Percentiles rank a stretch among this genome's conserved stretches.
phyloP scores from a whole-genome alignment of 495 filamentous ascomycete genomes.

The Delitschia confertaspora region DNA sequence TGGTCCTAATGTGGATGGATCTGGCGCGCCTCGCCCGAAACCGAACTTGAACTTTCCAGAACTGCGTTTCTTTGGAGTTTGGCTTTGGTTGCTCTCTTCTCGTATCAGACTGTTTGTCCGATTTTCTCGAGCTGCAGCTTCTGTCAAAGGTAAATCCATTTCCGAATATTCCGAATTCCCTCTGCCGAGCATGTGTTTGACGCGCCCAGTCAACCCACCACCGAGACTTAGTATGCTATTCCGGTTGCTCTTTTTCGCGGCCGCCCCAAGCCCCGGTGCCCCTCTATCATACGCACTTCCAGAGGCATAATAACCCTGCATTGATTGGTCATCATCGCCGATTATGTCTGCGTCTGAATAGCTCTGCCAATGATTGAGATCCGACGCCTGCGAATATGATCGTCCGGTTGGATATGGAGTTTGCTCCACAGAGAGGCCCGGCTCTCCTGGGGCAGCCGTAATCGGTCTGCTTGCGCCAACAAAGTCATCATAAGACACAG shows the following conservation, averaged over 20 bases:
- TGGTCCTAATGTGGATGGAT: conserved; percentile 84
- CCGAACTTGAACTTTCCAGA: conserved; percentile 83
- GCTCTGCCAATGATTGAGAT: conserved; percentile 73
- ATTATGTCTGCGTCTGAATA: conserved; percentile 82
- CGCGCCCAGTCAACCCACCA: conserved; percentile 74
- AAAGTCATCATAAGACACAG: conserved; percentile 90
- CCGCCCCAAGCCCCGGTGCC: conserved; percentile 37
- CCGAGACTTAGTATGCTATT: conserved; percentile 83
- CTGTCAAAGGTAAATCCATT: conserved; percentile 94
- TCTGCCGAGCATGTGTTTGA: conserved; percentile 89
- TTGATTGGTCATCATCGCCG: conserved; percentile 64
- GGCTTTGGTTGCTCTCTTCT: no score
- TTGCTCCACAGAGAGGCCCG: conserved; percentile 32
- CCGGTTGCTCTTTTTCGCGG: conserved; percentile 58
- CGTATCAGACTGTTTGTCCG: conserved; percentile 34
- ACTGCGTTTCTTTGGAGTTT: conserved; percentile 50
- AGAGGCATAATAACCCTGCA: conserved; percentile 51
- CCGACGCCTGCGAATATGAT: conserved; percentile 75
- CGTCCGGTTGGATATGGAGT: conserved; percentile 30
- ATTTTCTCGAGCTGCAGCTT: conserved; percentile 50
- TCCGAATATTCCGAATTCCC: conserved; percentile 86
- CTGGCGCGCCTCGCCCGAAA: conserved; percentile 75
- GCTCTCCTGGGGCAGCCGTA: conserved; percentile 46
- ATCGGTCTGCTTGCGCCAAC: conserved; percentile 53
- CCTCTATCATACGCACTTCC: conserved; percentile 54